These are phyloP conservation scores for Sphaerulina populicola DNA, from an alignment of 2,329 filamentous ascomycete genomes.

Conservation along the genomic window DNA sequence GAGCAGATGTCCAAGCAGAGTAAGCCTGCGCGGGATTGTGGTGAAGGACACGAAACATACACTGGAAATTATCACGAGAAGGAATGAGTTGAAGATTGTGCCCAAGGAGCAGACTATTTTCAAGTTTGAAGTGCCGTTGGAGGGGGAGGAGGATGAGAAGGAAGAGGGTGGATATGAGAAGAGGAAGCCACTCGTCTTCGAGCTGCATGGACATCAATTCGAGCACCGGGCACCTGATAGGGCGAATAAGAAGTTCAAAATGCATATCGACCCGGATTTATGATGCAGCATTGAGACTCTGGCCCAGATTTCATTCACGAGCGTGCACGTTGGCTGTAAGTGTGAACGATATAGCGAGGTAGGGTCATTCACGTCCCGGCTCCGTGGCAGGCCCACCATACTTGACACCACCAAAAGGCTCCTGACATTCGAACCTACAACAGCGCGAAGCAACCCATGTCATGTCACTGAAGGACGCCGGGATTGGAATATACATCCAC, in stretches of 20 bases:
- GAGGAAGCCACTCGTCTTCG: constrained; percentile 58
- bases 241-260: constrained; percentile 85
- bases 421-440: no score
- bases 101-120: constrained; percentile 91
- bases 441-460: no score
- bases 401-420: no score
- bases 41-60: constrained; percentile 79
- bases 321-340: no score
- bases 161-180: constrained; percentile 17
- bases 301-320: no score
- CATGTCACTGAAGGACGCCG: no score
- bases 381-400: no score
- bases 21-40: constrained; percentile 78
- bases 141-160: constrained; percentile 14
- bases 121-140: constrained; percentile 58
- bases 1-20: constrained; percentile 69
- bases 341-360: no score
- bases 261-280: constrained; percentile 66
- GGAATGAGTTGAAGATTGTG: constrained; percentile 63
- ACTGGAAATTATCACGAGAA: constrained; percentile 71
- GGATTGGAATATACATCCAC: no score
- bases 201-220: constrained; percentile 81
- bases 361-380: no score
- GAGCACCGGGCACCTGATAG: constrained; percentile 73
- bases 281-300: constrained; percentile 39